Conservation (phyloP, 306 rosid genomes). For the Hylodesmum podocarpum region DNA sequence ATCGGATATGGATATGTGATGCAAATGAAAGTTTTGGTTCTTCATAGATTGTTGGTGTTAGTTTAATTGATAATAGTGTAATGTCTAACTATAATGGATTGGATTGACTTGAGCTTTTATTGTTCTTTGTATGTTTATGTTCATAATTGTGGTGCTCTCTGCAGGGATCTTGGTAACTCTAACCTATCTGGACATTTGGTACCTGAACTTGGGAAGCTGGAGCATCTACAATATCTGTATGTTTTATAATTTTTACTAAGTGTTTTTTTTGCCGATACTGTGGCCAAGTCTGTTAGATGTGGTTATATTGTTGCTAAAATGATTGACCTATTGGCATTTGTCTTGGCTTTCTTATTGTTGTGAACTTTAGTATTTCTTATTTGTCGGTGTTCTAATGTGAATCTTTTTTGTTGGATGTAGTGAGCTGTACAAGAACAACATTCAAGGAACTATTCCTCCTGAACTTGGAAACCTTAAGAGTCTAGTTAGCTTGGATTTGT, state of each 20-base stretch:
- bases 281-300: neutral
- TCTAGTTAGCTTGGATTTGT: slow-evolving; percentile 92
- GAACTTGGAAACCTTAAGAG: slow-evolving; percentile 85
- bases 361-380: neutral
- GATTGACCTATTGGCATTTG: neutral
- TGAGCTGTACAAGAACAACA: slow-evolving; percentile 91
- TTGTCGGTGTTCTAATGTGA: neutral
- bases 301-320: neutral
- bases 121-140: neutral
- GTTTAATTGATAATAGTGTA: neutral
- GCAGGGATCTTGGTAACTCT: slow-evolving; percentile 93
- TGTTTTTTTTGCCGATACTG: neutral
- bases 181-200: slow-evolving; percentile 93
- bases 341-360: neutral
- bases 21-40: neutral
- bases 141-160: slow-evolving; percentile 23
- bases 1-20: neutral
- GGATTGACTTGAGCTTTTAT: neutral
- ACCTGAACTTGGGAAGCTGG: slow-evolving; percentile 81
- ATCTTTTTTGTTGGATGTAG: slow-evolving; percentile 42
- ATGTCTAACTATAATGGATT: neutral
- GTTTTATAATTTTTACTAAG: slow-evolving; percentile 23
- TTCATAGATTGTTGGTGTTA: neutral
- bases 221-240: slow-evolving; percentile 89
- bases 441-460: slow-evolving; percentile 82